A percentile compares a stretch with the other conserved stretches of the same genome.
Conservation (phyloP, 1,139 yeast species). For the Nakaseomyces uthaithaninus region DNA sequence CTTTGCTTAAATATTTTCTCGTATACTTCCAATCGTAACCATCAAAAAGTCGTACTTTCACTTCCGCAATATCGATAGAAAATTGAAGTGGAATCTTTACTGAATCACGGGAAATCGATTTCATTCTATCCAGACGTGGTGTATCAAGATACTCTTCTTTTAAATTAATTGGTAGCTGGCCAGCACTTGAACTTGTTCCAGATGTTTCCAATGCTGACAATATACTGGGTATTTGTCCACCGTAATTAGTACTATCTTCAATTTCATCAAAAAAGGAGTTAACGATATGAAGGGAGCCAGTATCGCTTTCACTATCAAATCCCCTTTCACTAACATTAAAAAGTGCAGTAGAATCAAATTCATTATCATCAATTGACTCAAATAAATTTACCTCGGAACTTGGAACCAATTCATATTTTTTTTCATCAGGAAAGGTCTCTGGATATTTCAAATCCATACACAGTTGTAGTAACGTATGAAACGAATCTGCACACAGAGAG, state of each 20-base stretch:
- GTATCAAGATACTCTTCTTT: slow-evolving; percentile 13
- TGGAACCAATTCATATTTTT: slow-evolving; percentile 42
- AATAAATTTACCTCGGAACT: slow-evolving; percentile 40
- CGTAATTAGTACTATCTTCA: background rate
- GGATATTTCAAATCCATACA: slow-evolving; percentile 68
- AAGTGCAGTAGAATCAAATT: slow-evolving; percentile 14
- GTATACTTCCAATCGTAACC: slow-evolving; percentile 93
- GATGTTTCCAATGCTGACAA: background rate
- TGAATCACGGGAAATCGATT: background rate
- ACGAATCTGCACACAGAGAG: slow-evolving; percentile 79
- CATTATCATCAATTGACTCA: slow-evolving; percentile 39
- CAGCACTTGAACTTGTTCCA: slow-evolving; percentile 11
- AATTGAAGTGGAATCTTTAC: slow-evolving; percentile 4
- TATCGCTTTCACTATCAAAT: background rate
- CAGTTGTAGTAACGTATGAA: slow-evolving; percentile 59
- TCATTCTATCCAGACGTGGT: background rate
- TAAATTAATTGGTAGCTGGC: slow-evolving; percentile 6
- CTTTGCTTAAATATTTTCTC: slow-evolving; percentile 52
- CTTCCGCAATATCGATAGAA: slow-evolving; percentile 31
- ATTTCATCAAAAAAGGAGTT: slow-evolving; percentile 17
- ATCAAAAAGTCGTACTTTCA: slow-evolving; percentile 58
- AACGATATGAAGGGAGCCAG: slow-evolving; percentile 14
- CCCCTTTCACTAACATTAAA: background rate
- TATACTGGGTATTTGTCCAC: background rate
- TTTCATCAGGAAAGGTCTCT: slow-evolving; percentile 47